These are phyloP conservation scores for Aspergillus terreus DNA, from an alignment of 2,329 filamentous ascomycete species.

Conservation along the genomic window DNA sequence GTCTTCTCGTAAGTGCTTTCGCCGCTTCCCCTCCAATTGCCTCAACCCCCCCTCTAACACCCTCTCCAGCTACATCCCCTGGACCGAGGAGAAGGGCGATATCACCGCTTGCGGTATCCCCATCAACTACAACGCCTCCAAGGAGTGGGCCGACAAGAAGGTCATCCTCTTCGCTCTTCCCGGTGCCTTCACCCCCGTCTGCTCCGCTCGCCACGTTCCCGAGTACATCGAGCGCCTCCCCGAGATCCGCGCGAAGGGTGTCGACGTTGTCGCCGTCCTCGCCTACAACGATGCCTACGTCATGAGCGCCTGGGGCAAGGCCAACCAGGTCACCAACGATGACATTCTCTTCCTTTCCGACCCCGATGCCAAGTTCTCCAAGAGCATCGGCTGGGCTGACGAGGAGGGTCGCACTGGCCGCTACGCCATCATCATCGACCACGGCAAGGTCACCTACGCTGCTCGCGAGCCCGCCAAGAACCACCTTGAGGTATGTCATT, in stretches of 20 bases:
- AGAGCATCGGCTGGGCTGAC: conserved; percentile 71
- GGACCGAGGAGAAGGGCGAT: conserved; percentile 63
- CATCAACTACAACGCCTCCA: conserved; percentile 72
- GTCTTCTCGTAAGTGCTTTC: conserved; percentile 63
- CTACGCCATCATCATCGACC: conserved; percentile 76
- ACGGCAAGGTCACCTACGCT: conserved; percentile 79
- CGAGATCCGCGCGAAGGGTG: conserved; percentile 72
- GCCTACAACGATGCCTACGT: conserved; percentile 83
- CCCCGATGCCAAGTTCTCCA: conserved; percentile 67
- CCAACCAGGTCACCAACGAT: conserved; percentile 72
- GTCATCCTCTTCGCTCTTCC: conserved; percentile 67
- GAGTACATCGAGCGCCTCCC: conserved; percentile 71
- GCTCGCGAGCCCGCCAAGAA: conserved; percentile 61
- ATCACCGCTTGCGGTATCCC: conserved; percentile 77
- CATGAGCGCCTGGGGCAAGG: conserved; percentile 88
- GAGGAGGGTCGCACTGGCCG: conserved; percentile 69
- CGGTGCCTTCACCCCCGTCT: conserved; percentile 81
- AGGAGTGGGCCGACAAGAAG: conserved; percentile 69
- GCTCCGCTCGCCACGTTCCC: conserved; percentile 75
- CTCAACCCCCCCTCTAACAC: conserved; percentile 5
- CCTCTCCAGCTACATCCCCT: conserved; percentile 66
- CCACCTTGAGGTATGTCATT: conserved; percentile 36
- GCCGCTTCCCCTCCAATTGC: background rate
- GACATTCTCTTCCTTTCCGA: conserved; percentile 76
- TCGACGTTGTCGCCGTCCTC: conserved; percentile 77